Conservation (phyloP, 2,329 filamentous ascomycete genomes). For the Colletotrichum lentis region DNA sequence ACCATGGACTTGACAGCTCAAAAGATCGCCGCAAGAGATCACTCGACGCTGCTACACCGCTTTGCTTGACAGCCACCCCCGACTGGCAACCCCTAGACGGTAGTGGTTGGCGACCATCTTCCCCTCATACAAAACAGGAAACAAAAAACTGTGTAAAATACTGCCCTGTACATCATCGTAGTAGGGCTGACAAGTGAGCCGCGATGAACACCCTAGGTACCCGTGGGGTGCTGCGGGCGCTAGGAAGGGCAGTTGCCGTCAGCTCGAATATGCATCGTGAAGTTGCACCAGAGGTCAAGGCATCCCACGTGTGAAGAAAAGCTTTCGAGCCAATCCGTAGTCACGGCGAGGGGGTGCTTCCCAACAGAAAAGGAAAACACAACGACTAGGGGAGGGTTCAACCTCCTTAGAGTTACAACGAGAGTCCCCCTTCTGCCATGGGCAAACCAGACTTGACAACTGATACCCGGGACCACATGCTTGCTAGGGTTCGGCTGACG, state of each 20-base stretch:
- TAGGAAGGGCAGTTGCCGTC: constrained; percentile 6
- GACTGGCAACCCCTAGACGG: neutral
- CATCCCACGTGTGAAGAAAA: constrained; percentile 21
- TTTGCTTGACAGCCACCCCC: neutral
- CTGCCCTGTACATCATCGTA: constrained; percentile 34
- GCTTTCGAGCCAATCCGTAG: constrained; percentile 24
- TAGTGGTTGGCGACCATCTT: neutral
- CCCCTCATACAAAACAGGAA: neutral
- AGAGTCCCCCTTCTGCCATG: neutral
- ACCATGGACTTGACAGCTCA: neutral
- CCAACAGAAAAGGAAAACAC: constrained; percentile 3
- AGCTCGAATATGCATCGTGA: constrained; percentile 23
- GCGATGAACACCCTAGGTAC: constrained; percentile 35
- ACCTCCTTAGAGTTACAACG: neutral
- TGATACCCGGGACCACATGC: constrained; percentile 14
- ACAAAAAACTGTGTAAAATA: constrained; percentile 10
- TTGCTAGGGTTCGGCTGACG: constrained; percentile 31
- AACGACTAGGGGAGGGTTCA: constrained; percentile 5
- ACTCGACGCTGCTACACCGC: neutral
- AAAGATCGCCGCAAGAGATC: neutral
- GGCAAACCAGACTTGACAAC: constrained; percentile 9
- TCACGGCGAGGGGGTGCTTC: neutral
- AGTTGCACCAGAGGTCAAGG: constrained; percentile 28
- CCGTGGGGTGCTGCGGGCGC: constrained; percentile 32
- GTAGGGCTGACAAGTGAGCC: constrained; percentile 35